phyloP scores from a whole-genome alignment of 1,284 basidiomycete species.

The Leccinum huronense region DNA sequence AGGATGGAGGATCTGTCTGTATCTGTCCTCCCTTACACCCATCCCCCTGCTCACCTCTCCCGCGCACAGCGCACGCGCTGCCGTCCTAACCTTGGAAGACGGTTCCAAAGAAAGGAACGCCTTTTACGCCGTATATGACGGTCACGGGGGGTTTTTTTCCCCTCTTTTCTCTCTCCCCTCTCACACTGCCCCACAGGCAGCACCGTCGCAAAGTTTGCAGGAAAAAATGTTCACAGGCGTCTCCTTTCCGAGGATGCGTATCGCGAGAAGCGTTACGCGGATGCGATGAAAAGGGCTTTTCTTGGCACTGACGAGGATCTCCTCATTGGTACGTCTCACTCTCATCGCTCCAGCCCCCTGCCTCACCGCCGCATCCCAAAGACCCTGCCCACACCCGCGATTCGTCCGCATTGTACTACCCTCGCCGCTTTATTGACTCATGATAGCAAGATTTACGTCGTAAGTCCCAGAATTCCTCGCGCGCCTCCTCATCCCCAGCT shows the following conservation, averaged over 20 bases:
- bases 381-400: constrained; percentile 88
- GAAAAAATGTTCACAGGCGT: constrained; percentile 84
- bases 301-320: constrained; percentile 95
- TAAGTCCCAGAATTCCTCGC: constrained; percentile 36
- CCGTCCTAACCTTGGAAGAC: constrained; percentile 67
- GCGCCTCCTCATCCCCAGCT: constrained; percentile 1
- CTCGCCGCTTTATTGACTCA: constrained; percentile 83
- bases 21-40: constrained; percentile 1
- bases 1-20: constrained; percentile 97
- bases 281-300: constrained; percentile 87
- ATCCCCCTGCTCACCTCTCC: neutral
- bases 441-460: constrained; percentile 79
- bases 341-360: neutral
- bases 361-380: constrained; percentile 31
- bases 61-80: constrained; percentile 78
- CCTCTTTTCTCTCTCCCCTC: constrained; percentile 9
- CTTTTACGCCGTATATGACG: constrained; percentile 98
- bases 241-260: constrained; percentile 77
- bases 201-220: constrained; percentile 88
- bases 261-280: constrained; percentile 64
- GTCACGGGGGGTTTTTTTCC: constrained; percentile 78
- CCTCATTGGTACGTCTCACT: constrained; percentile 62
- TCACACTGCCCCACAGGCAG: constrained; percentile 55
- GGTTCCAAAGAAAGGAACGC: constrained; percentile 56
- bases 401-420: constrained; percentile 93